A percentile compares a stretch with the other conserved stretches of the same genome.
phyloP scores from a whole-genome alignment of 1,284 basidiomycete genomes.

The Sporisorium reilianum region DNA sequence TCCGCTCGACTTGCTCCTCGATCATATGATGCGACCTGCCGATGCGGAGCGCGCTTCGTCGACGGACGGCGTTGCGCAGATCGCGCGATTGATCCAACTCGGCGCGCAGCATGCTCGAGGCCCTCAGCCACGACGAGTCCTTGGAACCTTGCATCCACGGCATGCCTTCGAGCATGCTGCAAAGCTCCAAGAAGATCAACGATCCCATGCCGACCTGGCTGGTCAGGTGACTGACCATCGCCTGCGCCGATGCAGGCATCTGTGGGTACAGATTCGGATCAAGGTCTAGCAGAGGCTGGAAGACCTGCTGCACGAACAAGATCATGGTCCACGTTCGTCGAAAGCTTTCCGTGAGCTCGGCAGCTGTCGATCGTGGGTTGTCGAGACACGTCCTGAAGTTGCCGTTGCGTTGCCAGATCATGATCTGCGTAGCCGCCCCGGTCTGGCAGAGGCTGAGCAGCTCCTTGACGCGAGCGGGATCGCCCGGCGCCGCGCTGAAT shows the following conservation, averaged over 20 bases:
- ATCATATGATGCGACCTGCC: conserved; percentile 24
- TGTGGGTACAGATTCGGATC: conserved; percentile 22
- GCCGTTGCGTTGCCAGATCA: conserved; percentile 47
- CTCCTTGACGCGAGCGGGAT: conserved; percentile 44
- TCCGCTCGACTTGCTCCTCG: conserved; percentile 31
- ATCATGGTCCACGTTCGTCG: conserved; percentile 33
- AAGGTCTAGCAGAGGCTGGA: conserved; percentile 36
- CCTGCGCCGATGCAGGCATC: conserved; percentile 44
- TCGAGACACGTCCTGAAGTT: conserved; percentile 30
- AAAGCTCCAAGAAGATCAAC: conserved; percentile 41
- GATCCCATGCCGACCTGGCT: conserved; percentile 33
- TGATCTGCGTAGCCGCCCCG: conserved; percentile 34
- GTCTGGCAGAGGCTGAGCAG: conserved; percentile 29
- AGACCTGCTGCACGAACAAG: conserved; percentile 28
- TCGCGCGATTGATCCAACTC: conserved; percentile 29
- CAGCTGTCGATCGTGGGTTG: conserved; percentile 18
- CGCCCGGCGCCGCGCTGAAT: conserved; percentile 20
- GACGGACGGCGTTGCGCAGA: conserved; percentile 27
- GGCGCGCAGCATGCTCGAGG: conserved; percentile 26
- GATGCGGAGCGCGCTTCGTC: conserved; percentile 40
- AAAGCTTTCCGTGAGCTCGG: conserved; percentile 20
- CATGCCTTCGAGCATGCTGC: conserved; percentile 39
- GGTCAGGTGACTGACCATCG: conserved; percentile 30
- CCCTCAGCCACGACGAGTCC: conserved; percentile 35
- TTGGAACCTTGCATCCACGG: conserved; percentile 41